Base-by-base conservation (phyloP, 1,139 yeast genomes). In the Saccharomyces hybrid region DNA sequence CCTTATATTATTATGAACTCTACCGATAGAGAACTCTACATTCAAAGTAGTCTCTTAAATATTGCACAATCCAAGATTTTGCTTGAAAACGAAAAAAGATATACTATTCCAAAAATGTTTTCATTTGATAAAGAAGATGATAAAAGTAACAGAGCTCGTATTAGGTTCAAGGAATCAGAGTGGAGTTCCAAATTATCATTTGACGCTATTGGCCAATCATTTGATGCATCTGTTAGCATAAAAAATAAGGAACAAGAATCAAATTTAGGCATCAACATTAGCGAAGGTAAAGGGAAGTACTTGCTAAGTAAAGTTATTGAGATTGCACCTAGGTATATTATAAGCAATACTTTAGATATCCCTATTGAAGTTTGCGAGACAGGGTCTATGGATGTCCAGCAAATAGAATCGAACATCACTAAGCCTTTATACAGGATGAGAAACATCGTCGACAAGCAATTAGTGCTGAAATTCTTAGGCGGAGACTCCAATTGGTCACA, bases 271-370 rank as follows among this genome's bases (percentile, higher is more conserved):
- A 71, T 91, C 16, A 76, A 81, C 25, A 79, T 93, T 5, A 71
- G 78, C 0, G 98, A 91, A 62, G 99, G 98, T n/a, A 83, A 82
- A 60, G 99, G 98, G 2, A 83, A 82, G 57, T 93, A 88, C 67
- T 79, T 82, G 55, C 67, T 88, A 57, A 80, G 96, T 0, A 89
- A 89, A 66, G 84, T 90, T 34, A 82, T 93, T 2, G 83, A 87
- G 0, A 71, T 95, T 47, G 78, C 95, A 0, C 99, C 99, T 4
- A 75, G 99, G 49, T 95, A 84, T 64, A 77, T 93, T 49, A 67
- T 93, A 47, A 77, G 82, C 57, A 93, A 89, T 67, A 77, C 77
- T 51, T 72, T 87, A 47, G 74, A 72, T 2, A 80, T 79, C 47
- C 77, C 80, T 1, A 68, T 95, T 14, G 81, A 78, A 54, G 76